Evolutionary conservation across 2,329 filamentous ascomycete species (phyloP).

Genomic region (Hymenoscyphus fructigenus): DNA sequence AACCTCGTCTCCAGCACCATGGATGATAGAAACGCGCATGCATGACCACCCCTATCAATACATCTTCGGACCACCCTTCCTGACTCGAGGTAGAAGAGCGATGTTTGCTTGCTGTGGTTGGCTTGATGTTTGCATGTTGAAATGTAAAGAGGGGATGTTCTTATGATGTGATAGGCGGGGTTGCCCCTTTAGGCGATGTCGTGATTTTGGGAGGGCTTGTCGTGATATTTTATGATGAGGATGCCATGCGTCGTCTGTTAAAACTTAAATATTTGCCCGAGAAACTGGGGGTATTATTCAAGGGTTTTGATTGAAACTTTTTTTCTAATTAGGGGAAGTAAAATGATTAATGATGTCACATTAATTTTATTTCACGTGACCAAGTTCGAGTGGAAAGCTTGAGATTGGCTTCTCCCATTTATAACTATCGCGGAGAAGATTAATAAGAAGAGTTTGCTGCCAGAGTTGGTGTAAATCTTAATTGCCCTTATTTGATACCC

Average conservation of each 20-base stretch:
- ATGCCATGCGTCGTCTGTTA: not conserved
- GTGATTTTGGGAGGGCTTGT: conserved; percentile 23
- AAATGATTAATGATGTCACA: too few species aligned
- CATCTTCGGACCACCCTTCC: not conserved
- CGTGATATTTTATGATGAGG: conserved; percentile 14
- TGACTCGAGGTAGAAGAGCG: not conserved
- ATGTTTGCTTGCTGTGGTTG: not conserved
- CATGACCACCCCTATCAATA: too few species aligned
- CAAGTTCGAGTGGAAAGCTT: too few species aligned
- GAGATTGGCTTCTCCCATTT: too few species aligned
- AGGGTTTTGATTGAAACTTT: not conserved
- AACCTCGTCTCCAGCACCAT: not conserved
- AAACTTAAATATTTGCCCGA: not conserved
- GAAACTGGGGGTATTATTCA: not conserved
- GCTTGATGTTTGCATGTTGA: not conserved
- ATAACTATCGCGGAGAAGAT: too few species aligned
- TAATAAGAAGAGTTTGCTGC: too few species aligned
- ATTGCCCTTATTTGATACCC: too few species aligned
- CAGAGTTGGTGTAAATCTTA: too few species aligned
- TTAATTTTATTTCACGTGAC: too few species aligned
- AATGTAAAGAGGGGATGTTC: not conserved
- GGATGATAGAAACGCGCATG: not conserved
- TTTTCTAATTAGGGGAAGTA: too few species aligned
- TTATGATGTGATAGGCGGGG: conserved; percentile 17
- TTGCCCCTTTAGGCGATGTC: conserved; percentile 25